Evolutionary conservation across 106 monocot species (phyloP).

Genomic region (Phalaenopsis aphrodite): DNA sequence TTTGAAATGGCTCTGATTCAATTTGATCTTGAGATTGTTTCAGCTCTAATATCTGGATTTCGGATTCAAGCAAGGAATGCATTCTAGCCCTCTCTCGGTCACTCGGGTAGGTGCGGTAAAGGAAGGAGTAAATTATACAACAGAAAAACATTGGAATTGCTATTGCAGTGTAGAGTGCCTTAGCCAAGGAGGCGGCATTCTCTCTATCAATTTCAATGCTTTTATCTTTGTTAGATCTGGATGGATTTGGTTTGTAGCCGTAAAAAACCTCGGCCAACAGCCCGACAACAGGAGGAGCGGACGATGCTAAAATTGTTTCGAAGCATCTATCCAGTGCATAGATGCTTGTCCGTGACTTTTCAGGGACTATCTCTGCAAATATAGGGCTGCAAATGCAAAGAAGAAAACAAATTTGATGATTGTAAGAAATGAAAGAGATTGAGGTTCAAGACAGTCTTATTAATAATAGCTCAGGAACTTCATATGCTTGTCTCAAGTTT

Average conservation of each 20-base stretch:
- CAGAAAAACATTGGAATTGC: slow-evolving; percentile 71
- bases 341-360: slow-evolving; percentile 77
- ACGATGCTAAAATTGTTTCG: slow-evolving; percentile 72
- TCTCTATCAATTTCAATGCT: slow-evolving; percentile 48
- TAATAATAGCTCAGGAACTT: too few relatives aligned
- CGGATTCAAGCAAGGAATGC: slow-evolving; percentile 63
- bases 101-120: slow-evolving; percentile 74
- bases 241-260: slow-evolving; percentile 53
- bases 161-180: slow-evolving; percentile 80
- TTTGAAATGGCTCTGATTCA: slow-evolving; percentile 7
- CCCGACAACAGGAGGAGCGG: slow-evolving; percentile 85
- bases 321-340: slow-evolving; percentile 89
- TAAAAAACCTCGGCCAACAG: slow-evolving; percentile 60
- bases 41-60: slow-evolving; percentile 51
- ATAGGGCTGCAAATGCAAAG: slow-evolving; percentile 63
- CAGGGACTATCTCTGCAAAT: slow-evolving; percentile 96
- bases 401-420: background rate
- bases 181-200: slow-evolving; percentile 71
- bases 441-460: too few relatives aligned
- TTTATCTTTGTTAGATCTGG: slow-evolving; percentile 12
- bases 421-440: too few relatives aligned
- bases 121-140: slow-evolving; percentile 74
- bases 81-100: slow-evolving; percentile 71
- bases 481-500: too few relatives aligned
- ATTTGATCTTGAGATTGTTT: slow-evolving; percentile 16